Conservation (phyloP, 345 rosid species). For the Pistacia integerrima region DNA sequence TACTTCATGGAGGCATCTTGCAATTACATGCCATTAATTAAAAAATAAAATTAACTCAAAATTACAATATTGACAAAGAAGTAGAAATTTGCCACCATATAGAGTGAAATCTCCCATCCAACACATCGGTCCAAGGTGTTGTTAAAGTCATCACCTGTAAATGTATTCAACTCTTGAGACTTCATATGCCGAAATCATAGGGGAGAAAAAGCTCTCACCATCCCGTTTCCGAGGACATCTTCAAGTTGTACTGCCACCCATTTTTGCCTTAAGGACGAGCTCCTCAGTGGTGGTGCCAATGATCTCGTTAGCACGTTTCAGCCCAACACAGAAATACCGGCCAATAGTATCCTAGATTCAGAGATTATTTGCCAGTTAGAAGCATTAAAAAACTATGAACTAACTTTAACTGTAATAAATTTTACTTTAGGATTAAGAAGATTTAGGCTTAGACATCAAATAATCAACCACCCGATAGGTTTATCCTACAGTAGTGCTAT, state of each 20-base stretch:
- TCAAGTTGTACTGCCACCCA: constrained; percentile 46
- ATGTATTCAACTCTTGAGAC: neutral
- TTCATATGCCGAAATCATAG: neutral
- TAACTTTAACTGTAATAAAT: too few relatives aligned
- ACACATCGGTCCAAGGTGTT: neutral
- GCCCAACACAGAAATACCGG: constrained; percentile 65
- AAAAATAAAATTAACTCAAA: neutral
- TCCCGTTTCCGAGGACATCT: constrained; percentile 5
- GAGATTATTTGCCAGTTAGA: constrained; percentile 10
- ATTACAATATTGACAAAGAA: neutral
- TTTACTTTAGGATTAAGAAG: neutral
- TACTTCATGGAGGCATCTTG: neutral
- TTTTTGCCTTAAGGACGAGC: constrained; percentile 79
- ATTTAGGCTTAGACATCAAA: neutral
- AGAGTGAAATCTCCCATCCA: neutral
- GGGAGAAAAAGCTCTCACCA: constrained; percentile 18
- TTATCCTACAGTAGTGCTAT: too few relatives aligned
- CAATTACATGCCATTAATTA: neutral
- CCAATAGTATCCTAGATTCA: constrained; percentile 75
- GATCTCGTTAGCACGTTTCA: constrained; percentile 85
- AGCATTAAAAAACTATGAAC: neutral
- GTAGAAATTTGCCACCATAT: neutral
- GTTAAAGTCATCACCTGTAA: neutral
- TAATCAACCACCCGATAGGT: neutral
- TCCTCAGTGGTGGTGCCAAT: constrained; percentile 92